These are phyloP conservation scores for Eucalyptus guilfoylei DNA, from an alignment of 345 rosid species.

Conservation along the genomic window DNA sequence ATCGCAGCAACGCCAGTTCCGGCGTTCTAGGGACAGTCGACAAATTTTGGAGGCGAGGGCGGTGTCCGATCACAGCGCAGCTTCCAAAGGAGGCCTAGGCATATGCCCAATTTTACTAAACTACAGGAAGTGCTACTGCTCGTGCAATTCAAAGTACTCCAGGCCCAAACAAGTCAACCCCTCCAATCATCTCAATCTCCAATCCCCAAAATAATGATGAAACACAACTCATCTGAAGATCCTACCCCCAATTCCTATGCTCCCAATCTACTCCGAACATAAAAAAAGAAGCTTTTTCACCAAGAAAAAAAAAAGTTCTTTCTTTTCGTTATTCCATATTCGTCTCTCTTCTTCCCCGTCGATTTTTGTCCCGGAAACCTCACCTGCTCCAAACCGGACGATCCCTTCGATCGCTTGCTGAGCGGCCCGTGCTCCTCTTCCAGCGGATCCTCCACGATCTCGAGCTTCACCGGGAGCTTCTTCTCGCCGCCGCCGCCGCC, in stretches of 20 bases:
- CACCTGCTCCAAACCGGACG: conserved; percentile 27
- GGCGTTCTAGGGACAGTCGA: background rate
- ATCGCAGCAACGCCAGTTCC: background rate
- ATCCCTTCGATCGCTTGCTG: conserved; percentile 59
- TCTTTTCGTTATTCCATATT: background rate
- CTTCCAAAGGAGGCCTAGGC: background rate
- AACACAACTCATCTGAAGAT: background rate
- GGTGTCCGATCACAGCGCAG: background rate
- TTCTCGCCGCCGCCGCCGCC: conserved; percentile 25
- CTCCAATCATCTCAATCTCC: background rate
- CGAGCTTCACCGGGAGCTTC: conserved; percentile 71
- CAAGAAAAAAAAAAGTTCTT: background rate
- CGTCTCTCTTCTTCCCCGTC: background rate
- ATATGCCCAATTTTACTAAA: background rate
- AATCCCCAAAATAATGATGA: background rate
- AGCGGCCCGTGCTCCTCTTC: conserved; percentile 68
- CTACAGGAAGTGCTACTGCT: background rate
- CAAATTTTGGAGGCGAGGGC: background rate
- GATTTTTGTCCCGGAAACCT: background rate
- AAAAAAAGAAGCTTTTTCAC: background rate
- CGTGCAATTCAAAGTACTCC: background rate
- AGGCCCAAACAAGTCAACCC: background rate
- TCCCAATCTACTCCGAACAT: background rate
- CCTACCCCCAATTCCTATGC: background rate
- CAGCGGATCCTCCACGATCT: conserved; percentile 71